Conservation (phyloP, 1,139 yeast species). For the Pichia inconspicua region DNA sequence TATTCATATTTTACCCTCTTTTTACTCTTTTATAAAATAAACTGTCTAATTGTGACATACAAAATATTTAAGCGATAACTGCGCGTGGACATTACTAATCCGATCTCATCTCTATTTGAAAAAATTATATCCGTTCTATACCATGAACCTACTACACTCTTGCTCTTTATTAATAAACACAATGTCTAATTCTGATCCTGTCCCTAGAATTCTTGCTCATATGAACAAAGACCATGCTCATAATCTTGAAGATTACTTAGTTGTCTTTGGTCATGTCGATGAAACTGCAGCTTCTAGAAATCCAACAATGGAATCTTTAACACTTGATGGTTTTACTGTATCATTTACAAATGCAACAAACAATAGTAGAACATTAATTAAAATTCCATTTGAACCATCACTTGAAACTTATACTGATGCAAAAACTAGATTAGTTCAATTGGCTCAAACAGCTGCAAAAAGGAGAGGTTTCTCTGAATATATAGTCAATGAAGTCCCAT, state of each 20-base stretch:
- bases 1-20: too few relatives aligned
- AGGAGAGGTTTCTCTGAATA: constrained; percentile 57
- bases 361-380: constrained; percentile 2
- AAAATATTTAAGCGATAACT: not conserved
- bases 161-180: not conserved
- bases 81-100: not conserved
- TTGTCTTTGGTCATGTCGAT: constrained; percentile 45
- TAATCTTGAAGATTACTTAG: constrained; percentile 63
- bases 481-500: constrained; percentile 38
- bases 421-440: constrained; percentile 50
- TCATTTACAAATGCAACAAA: constrained; percentile 20
- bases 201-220: constrained; percentile 42
- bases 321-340: constrained; percentile 33
- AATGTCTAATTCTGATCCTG: not conserved
- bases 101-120: too few relatives aligned
- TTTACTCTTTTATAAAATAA: too few relatives aligned
- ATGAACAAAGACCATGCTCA: constrained; percentile 70
- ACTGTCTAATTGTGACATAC: too few relatives aligned
- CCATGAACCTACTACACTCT: too few relatives aligned
- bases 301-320: constrained; percentile 39
- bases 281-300: constrained; percentile 9
- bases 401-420: constrained; percentile 43
- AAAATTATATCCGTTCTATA: too few relatives aligned
- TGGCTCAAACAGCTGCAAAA: constrained; percentile 63
- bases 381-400: constrained; percentile 46